phyloP scores from a whole-genome alignment of 2,329 filamentous ascomycete species.

The Ascochyta lentis region DNA sequence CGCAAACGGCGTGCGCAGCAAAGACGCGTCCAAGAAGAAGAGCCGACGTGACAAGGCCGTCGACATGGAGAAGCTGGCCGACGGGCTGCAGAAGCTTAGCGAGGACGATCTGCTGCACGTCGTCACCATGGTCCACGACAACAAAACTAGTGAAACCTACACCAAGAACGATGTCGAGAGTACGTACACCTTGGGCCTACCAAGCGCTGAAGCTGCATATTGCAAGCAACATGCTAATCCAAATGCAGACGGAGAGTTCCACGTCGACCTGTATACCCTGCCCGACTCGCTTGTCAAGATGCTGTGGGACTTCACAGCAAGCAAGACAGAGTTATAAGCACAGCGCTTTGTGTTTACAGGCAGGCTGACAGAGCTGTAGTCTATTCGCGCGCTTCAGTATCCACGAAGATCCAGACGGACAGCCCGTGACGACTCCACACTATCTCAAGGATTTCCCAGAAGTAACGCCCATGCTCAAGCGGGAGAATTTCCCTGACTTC shows the following conservation, averaged over 20 bases:
- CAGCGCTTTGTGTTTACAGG: background rate
- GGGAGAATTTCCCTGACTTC: background rate
- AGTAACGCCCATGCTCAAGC: background rate
- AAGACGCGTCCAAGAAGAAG: slow-evolving; percentile 78
- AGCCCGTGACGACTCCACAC: background rate
- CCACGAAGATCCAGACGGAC: background rate
- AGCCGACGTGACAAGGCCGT: slow-evolving; percentile 70
- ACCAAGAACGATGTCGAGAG: slow-evolving; percentile 97
- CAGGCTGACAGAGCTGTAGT: slow-evolving; percentile 1
- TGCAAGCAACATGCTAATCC: slow-evolving; percentile 23
- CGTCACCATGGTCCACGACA: slow-evolving; percentile 97
- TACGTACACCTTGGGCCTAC: slow-evolving; percentile 57
- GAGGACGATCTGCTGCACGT: slow-evolving; percentile 95
- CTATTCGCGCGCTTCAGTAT: background rate
- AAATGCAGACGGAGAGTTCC: slow-evolving; percentile 87
- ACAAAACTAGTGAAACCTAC: slow-evolving; percentile 92
- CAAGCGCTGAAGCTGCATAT: background rate
- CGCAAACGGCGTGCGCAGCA: slow-evolving; percentile 67
- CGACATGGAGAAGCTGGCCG: slow-evolving; percentile 97
- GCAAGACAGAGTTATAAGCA: slow-evolving; percentile 43
- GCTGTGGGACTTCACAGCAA: slow-evolving; percentile 84
- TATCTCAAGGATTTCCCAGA: background rate
- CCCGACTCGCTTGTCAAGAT: slow-evolving; percentile 88
- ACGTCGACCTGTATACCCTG: slow-evolving; percentile 97
- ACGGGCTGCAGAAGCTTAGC: slow-evolving; percentile 83